Evolutionary conservation across 305 asterid genomes (phyloP).

Genomic region (Fraxinus dipetala): DNA sequence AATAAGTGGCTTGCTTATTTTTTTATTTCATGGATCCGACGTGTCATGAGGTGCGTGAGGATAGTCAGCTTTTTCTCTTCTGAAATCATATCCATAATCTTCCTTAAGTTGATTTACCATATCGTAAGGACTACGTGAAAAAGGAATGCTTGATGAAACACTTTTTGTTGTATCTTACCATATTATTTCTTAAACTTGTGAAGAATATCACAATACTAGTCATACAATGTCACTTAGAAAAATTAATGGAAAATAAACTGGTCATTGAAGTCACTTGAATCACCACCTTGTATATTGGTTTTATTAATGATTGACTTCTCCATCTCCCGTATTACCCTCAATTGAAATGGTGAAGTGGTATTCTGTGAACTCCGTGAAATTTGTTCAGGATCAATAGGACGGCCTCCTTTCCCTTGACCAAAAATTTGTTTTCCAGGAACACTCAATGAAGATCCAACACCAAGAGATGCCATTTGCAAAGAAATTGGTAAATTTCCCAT

Average conservation of each 20-base stretch:
- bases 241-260: constrained; percentile 5
- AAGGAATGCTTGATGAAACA: too few species aligned
- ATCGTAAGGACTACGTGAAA: not conserved
- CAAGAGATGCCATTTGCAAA: constrained; percentile 13
- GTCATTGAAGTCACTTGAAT: too few species aligned
- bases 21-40: constrained; percentile 46
- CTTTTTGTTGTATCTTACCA: too few species aligned
- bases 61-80: not conserved
- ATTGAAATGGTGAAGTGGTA: constrained; percentile 6
- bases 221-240: constrained; percentile 48
- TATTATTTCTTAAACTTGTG: too few species aligned
- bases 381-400: constrained; percentile 22
- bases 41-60: not conserved
- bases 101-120: too few species aligned
- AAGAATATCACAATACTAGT: constrained; percentile 19
- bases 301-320: constrained; percentile 38
- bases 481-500: constrained; percentile 27
- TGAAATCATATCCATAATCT: not conserved
- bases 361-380: constrained; percentile 18
- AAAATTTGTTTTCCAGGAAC: constrained; percentile 16
- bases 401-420: constrained; percentile 19
- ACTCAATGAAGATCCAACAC: constrained; percentile 17
- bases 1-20: not conserved
- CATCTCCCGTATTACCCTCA: constrained; percentile 29
- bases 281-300: constrained; percentile 17